Percentiles rank a stretch among this genome's conserved stretches.
Evolutionary conservation across 164 flowering plant genomes (phyloP).

Genomic region (Berberis thunbergii): DNA sequence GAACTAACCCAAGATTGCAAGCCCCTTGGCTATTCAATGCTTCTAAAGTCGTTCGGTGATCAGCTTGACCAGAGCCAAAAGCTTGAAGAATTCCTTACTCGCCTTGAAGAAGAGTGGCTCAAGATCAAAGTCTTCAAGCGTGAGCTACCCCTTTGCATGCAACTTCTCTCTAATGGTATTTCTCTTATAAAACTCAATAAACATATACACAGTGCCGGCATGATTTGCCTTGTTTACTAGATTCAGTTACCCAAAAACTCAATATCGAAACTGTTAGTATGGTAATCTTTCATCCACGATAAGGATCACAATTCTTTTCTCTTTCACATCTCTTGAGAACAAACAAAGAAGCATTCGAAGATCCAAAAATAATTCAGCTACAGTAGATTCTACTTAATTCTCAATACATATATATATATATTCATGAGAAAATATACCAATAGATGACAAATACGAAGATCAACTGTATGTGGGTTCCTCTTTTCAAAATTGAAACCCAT

Average conservation of each 20-base stretch:
- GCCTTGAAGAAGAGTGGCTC: conserved; percentile 54
- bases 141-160: conserved; percentile 82
- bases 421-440: no score
- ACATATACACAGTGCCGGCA: not conserved
- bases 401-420: no score
- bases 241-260: not conserved
- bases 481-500: no score
- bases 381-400: no score
- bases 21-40: conserved; percentile 62
- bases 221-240: not conserved
- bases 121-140: conserved; percentile 82
- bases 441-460: no score
- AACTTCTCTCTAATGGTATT: conserved; percentile 60
- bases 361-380: no score
- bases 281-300: no score
- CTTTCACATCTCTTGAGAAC: no score
- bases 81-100: conserved; percentile 33
- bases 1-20: conserved; percentile 70
- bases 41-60: conserved; percentile 64
- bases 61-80: conserved; percentile 45
- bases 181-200: conserved; percentile 2
- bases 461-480: no score
- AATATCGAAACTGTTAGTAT: no score
- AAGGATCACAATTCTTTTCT: no score
- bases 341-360: no score